These are phyloP conservation scores for Musa acuminata DNA, from an alignment of 176 grass and related monocot genomes.

Conservation along the genomic window DNA sequence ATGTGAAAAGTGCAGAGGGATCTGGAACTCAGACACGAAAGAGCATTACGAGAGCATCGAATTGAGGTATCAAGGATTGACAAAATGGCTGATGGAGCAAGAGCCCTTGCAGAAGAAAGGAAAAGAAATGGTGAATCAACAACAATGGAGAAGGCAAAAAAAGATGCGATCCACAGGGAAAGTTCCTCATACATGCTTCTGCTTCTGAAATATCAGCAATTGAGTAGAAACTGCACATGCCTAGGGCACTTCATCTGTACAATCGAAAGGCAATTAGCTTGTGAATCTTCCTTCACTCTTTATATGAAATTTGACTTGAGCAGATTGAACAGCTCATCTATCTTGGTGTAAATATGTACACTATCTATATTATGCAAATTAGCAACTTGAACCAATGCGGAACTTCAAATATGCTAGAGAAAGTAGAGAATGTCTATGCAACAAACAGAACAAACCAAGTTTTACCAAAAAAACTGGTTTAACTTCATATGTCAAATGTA, in stretches of 20 bases:
- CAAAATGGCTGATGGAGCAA: constrained; percentile 47
- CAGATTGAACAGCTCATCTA: too few species aligned
- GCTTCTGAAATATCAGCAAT: constrained; percentile 7
- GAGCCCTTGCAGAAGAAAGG: constrained; percentile 37
- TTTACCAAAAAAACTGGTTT: too few species aligned
- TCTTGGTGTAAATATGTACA: too few species aligned
- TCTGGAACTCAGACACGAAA: constrained; percentile 35
- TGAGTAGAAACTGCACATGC: not conserved
- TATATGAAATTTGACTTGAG: not conserved
- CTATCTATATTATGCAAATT: too few species aligned
- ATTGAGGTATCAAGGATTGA: constrained; percentile 51
- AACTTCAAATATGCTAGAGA: too few species aligned
- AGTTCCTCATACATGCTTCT: constrained; percentile 31
- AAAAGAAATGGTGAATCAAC: constrained; percentile 54
- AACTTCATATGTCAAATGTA: too few species aligned
- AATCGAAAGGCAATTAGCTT: not conserved
- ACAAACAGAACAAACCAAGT: too few species aligned
- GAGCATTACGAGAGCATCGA: constrained; percentile 32
- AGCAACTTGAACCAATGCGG: too few species aligned
- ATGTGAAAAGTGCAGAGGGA: constrained; percentile 39
- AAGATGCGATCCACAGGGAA: constrained; percentile 43
- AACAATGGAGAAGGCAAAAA: constrained; percentile 40
- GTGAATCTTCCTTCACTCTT: not conserved
- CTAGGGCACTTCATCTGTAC: too few species aligned
- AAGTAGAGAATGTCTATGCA: too few species aligned